These are phyloP conservation scores for Coemansia sp. DNA, from an alignment of 192 early-diverging fungal genomes.

Conservation along the genomic window DNA sequence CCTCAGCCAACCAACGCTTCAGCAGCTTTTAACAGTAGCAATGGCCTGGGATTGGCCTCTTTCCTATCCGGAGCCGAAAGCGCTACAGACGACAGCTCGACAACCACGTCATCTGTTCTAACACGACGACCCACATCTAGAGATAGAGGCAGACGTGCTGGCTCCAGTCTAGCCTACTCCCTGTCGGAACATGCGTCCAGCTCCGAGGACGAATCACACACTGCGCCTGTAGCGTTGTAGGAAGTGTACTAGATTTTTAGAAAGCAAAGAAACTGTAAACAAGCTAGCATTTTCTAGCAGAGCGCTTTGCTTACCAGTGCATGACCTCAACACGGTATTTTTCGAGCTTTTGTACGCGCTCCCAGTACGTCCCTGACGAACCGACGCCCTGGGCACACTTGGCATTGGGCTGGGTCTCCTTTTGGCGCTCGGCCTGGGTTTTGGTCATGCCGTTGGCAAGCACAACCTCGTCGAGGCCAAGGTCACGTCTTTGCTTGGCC, in stretches of 20 bases:
- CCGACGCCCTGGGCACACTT: conserved; percentile 45
- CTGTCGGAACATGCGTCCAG: conserved; percentile 34
- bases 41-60: conserved; percentile 1
- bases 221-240: not conserved
- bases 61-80: conserved; percentile 32
- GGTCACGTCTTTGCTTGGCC: conserved; percentile 39
- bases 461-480: conserved; percentile 52
- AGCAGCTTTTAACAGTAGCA: not conserved
- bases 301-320: conserved; percentile 31
- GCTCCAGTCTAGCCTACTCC: conserved; percentile 33
- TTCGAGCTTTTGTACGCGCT: conserved; percentile 51
- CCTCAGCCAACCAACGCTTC: not conserved
- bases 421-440: conserved; percentile 43
- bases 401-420: conserved; percentile 28
- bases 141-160: conserved; percentile 11
- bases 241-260: not conserved
- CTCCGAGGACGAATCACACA: conserved; percentile 35
- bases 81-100: conserved; percentile 51
- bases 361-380: conserved; percentile 45
- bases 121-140: conserved; percentile 11
- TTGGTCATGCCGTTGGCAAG: conserved; percentile 45
- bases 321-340: conserved; percentile 53
- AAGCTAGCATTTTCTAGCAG: not conserved
- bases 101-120: conserved; percentile 35
- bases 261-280: not conserved